Conservation (phyloP, 768 basidiomycete species). For the Trametes meyenii region DNA sequence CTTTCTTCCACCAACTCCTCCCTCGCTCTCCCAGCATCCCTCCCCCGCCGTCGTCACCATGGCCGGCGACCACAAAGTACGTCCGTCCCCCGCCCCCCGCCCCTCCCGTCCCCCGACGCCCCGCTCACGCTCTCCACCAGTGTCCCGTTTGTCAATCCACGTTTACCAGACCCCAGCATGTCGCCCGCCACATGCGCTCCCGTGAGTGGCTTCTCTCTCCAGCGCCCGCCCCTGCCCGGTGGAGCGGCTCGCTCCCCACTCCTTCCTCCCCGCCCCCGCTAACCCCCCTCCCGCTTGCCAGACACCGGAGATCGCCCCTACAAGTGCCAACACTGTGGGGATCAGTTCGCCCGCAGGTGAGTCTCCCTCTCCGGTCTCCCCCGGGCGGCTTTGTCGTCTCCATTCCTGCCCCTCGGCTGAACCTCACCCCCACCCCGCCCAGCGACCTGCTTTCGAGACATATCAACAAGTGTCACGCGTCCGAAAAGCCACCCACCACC, state of each 20-base stretch:
- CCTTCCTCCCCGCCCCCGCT: slow-evolving; percentile 17
- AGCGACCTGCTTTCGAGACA: slow-evolving; percentile 87
- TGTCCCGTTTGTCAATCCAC: slow-evolving; percentile 88
- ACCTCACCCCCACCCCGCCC: neutral
- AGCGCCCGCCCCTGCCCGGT: slow-evolving; percentile 23
- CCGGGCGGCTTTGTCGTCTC: neutral
- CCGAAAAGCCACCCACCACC: slow-evolving; percentile 58
- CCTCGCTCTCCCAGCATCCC: slow-evolving; percentile 13
- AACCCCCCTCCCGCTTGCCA: slow-evolving; percentile 34
- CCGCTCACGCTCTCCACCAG: slow-evolving; percentile 33
- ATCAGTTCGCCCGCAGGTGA: slow-evolving; percentile 87
- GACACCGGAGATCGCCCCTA: slow-evolving; percentile 91
- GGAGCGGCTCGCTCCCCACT: slow-evolving; percentile 14
- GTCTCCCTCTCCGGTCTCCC: slow-evolving; percentile 15
- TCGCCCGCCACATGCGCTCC: slow-evolving; percentile 87
- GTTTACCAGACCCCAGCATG: slow-evolving; percentile 89
- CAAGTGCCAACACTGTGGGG: slow-evolving; percentile 85
- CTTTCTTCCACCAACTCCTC: slow-evolving; percentile 24
- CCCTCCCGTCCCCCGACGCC: slow-evolving; percentile 9
- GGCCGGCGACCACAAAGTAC: slow-evolving; percentile 38
- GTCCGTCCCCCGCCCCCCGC: slow-evolving; percentile 15
- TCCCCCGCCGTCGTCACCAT: slow-evolving; percentile 19
- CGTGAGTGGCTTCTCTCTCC: slow-evolving; percentile 54
- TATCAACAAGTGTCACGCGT: slow-evolving; percentile 85
- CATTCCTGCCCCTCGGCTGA: slow-evolving; percentile 7